Evolutionary conservation across 768 basidiomycete species (phyloP).

Genomic region (Agrocybe praecox): DNA sequence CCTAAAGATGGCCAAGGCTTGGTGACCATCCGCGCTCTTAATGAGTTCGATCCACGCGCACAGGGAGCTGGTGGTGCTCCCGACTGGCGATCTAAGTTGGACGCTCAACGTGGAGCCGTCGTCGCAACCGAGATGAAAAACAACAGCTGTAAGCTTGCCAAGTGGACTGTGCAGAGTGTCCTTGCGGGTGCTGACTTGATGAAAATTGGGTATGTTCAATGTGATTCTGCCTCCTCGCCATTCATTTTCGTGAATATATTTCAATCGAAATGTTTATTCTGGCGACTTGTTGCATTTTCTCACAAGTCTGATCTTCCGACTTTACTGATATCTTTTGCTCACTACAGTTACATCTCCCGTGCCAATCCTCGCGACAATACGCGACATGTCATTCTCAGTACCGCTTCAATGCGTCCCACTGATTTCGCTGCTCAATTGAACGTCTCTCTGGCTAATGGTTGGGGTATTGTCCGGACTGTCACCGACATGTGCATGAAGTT

Average conservation of each 20-base stretch:
- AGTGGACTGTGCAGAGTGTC: slow-evolving; percentile 96
- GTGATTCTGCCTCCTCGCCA: slow-evolving; percentile 8
- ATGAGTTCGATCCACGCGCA: slow-evolving; percentile 93
- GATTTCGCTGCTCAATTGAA: slow-evolving; percentile 97
- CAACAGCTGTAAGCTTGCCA: slow-evolving; percentile 95
- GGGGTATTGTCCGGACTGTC: slow-evolving; percentile 97
- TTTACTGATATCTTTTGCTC: slow-evolving; percentile 15
- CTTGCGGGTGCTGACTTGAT: slow-evolving; percentile 94
- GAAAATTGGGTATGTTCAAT: slow-evolving; percentile 82
- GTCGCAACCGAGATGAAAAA: slow-evolving; percentile 99
- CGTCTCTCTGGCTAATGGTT: slow-evolving; percentile 92
- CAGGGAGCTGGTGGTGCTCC: slow-evolving; percentile 92
- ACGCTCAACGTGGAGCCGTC: slow-evolving; percentile 95
- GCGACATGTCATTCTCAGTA: slow-evolving; percentile 93
- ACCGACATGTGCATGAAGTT: slow-evolving; percentile 94
- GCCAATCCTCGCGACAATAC: slow-evolving; percentile 93
- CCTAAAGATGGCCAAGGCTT: slow-evolving; percentile 73
- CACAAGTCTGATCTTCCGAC: slow-evolving; percentile 3
- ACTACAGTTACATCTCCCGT: slow-evolving; percentile 87
- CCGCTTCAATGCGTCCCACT: slow-evolving; percentile 90
- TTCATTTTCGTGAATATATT: not conserved
- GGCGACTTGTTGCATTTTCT: not conserved
- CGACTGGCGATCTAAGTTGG: slow-evolving; percentile 98
- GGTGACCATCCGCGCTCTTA: slow-evolving; percentile 91
- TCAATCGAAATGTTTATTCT: not conserved